Base-by-base conservation (phyloP, 2,329 filamentous ascomycete species). In the Colletotrichum trifolii region DNA sequence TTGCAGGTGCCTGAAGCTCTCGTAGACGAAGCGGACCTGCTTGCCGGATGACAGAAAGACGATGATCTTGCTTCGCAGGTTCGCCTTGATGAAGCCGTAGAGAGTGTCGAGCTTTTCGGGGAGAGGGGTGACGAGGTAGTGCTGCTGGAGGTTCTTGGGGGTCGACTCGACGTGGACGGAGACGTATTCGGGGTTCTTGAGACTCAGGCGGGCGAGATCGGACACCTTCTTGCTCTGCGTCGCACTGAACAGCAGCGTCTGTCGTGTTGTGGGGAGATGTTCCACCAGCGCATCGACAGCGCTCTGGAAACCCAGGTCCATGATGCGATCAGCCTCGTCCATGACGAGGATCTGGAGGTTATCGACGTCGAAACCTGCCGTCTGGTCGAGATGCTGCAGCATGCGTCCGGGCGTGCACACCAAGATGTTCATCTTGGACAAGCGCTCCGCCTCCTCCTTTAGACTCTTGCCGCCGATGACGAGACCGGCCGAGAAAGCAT, bases 11-110 rank as follows among this genome's bases (percentile, higher is more conserved):
- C 95, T 89, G 75, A 99, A 95, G 15, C 90, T 90, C 75, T 99
- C 96, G 78, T 96, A 98, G 6, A 96, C 92, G 74, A 97, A 99
- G 12, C 96, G 90, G 15, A 99, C 96, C 74, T 98, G 94, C 76
- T 99, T 99, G 50, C 94, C 94, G 0, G 94, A 97, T 4, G 94
- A 97, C 64, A 99, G 79, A 75, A 99, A 99, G 33, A 98, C 94
- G 17, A 99, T 88, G 3, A 97, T 97, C 78, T 98, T 99, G 69
- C 90, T 89, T 79, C 97, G 97, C 56, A 97, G 85, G 72, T 96
- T 97, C 7, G 91, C 86, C 69, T 95, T 91, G 70, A 99, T 90
- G 76, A 99, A 99, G 35, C 93, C 94, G 83, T 91, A 99, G 2
- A 99, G 80, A 0, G 92, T 97, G 74, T 98, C 92, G 54, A 99